Base-by-base conservation (phyloP, 1,284 basidiomycete genomes). In the Sporisorium iseilematis-ciliati region DNA sequence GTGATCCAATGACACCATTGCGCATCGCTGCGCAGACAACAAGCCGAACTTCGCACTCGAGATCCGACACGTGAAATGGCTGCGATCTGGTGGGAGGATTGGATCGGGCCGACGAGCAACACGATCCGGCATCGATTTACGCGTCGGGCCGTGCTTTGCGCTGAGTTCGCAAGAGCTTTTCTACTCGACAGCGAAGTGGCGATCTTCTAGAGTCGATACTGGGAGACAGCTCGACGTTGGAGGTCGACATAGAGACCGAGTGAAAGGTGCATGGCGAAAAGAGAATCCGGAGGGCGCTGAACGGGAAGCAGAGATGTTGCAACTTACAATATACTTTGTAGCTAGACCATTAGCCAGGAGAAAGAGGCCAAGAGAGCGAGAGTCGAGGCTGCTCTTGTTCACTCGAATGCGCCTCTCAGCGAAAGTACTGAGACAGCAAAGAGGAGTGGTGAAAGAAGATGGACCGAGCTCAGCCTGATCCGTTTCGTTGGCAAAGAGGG, bases 1-100 rank as follows among this genome's bases (percentile, higher is more conserved):
- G 8, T 46, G 46, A n/a, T 14, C 10, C 49, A 45, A 66, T 66
- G 64, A 66, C 57, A 60, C 26, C 53, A 66, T 66, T 38, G 53
- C 52, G 53, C 64, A 66, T 49, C n/a, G 11, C 33, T 21, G 52
- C n/a, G 11, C 33, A 29, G 52, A 16, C 26, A n/a, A 20, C 4
- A 41, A n/a, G 23, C 25, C 41, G 50, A 38, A 38, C 21, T 23
- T 25, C 18, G 51, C 33, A 29, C 23, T 21, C 14, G 20, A 31
- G 50, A 51, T 51, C 50, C 33, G 35, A 51, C 59, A 61, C 40
- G 53, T 51, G 46, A 29, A 33, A 42, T 50, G 46, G 46, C 46
- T 18, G 46, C 46, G 49, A 53, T 53, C 35, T 25, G 38, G 16
- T 26, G 46, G 46, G 23, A 23, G 26, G 7, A 40, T 14, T 21